Conservation (phyloP, 495 filamentous ascomycete genomes). For the Daldinia concentrica region DNA sequence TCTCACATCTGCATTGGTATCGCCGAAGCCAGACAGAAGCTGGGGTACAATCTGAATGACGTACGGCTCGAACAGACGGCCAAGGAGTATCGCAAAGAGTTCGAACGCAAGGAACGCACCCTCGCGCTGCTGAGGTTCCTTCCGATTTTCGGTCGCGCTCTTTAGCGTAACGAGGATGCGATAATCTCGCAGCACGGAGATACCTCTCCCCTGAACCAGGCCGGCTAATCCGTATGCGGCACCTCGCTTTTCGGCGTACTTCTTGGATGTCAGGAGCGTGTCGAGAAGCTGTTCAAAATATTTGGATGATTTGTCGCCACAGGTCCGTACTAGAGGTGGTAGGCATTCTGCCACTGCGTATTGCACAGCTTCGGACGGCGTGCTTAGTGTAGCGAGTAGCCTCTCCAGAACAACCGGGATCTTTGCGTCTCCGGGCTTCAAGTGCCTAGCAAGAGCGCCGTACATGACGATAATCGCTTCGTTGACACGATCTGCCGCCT, state of each 20-base stretch:
- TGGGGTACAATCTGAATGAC: constrained; percentile 95
- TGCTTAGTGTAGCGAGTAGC: constrained; percentile 84
- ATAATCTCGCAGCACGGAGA: constrained; percentile 83
- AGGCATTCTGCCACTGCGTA: constrained; percentile 94
- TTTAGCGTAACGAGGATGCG: constrained; percentile 83
- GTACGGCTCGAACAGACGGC: constrained; percentile 91
- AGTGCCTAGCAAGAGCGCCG: constrained; percentile 87
- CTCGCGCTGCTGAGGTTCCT: constrained; percentile 86
- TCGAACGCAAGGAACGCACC: constrained; percentile 91
- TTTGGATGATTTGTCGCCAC: constrained; percentile 74
- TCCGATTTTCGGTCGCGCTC: constrained; percentile 87
- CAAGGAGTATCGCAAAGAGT: constrained; percentile 84
- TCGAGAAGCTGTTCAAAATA: constrained; percentile 86
- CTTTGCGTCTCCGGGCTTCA: constrained; percentile 82
- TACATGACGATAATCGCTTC: constrained; percentile 98
- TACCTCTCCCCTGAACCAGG: constrained; percentile 83
- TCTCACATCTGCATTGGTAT: constrained; percentile 85
- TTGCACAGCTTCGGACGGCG: constrained; percentile 96
- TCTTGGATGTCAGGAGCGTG: constrained; percentile 81
- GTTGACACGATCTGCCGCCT: constrained; percentile 84
- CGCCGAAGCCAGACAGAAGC: constrained; percentile 87
- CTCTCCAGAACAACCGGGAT: constrained; percentile 85
- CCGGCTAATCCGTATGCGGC: constrained; percentile 96
- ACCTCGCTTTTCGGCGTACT: constrained; percentile 88
- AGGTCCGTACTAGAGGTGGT: constrained; percentile 85